Evolutionary conservation across 352 stramenopile genomes (phyloP).

Genomic region (Aphanomyces astaci): DNA sequence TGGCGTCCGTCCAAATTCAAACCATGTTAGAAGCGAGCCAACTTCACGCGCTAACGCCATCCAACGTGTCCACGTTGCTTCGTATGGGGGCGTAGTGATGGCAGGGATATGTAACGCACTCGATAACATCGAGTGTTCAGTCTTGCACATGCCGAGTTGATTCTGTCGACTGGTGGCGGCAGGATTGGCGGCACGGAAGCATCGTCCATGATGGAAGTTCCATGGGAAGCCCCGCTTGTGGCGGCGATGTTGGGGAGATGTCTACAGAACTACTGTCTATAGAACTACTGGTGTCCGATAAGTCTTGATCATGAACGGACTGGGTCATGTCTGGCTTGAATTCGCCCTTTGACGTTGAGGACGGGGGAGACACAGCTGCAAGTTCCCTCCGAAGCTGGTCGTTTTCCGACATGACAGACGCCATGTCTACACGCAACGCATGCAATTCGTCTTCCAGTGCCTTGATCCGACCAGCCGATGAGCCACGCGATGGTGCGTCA

Average conservation of each 20-base stretch:
- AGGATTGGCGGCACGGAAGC: too few species aligned
- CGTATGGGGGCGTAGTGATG: not conserved
- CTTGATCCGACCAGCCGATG: not conserved
- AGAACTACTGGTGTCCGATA: too few species aligned
- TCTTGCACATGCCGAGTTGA: too few species aligned
- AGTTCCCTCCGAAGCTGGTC: not conserved
- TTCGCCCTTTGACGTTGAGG: not conserved
- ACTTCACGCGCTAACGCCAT: slow-evolving; percentile 13
- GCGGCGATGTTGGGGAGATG: too few species aligned
- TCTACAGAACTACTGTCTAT: too few species aligned
- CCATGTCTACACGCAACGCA: not conserved
- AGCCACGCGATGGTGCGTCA: not conserved
- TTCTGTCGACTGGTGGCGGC: too few species aligned
- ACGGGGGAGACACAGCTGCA: not conserved
- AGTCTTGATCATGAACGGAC: not conserved
- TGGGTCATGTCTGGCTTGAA: too few species aligned
- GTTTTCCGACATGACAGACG: not conserved
- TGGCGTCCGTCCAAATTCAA: slow-evolving; percentile 1
- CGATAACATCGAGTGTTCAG: too few species aligned
- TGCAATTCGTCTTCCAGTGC: not conserved
- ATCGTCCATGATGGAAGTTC: too few species aligned
- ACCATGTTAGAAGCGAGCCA: slow-evolving; percentile 21
- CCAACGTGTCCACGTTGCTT: not conserved
- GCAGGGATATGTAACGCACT: too few species aligned
- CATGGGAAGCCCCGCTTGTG: too few species aligned